These are phyloP conservation scores for Claviceps sp. DNA, from an alignment of 2,329 filamentous ascomycete species.

Conservation along the genomic window DNA sequence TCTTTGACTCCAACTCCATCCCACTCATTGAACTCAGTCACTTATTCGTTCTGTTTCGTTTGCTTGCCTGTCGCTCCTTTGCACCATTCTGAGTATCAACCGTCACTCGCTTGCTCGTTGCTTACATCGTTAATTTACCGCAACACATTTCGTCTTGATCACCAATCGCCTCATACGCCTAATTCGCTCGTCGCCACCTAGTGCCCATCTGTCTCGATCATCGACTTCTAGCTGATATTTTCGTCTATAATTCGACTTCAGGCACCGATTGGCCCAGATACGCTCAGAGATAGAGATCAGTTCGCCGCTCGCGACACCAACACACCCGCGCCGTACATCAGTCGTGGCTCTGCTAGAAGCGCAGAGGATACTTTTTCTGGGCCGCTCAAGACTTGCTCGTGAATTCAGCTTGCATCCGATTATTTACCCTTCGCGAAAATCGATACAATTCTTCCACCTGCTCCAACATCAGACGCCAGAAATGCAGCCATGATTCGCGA, in stretches of 20 bases:
- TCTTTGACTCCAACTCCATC: neutral
- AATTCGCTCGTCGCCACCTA: neutral
- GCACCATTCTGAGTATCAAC: neutral
- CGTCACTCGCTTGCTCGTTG: slow-evolving; percentile 2
- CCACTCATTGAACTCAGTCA: slow-evolving; percentile 1
- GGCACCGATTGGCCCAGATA: neutral
- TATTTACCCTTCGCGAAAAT: no score
- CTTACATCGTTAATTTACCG: neutral
- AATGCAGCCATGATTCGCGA: slow-evolving; percentile 24
- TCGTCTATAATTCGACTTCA: neutral
- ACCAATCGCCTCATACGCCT: slow-evolving; percentile 1
- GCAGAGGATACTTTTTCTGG: neutral
- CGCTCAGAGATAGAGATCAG: neutral
- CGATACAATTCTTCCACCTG: neutral
- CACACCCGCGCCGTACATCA: neutral
- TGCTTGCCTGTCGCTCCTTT: neutral
- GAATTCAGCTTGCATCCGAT: neutral
- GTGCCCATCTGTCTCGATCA: neutral
- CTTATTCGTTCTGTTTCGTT: neutral
- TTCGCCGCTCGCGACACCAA: neutral
- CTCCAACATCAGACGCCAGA: slow-evolving; percentile 4
- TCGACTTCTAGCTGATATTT: neutral
- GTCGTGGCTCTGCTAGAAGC: neutral
- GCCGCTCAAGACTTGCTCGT: neutral
- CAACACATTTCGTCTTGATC: no score